Evolutionary conservation across 106 monocot genomes (phyloP).

Genomic region (Vanilla planifolia): DNA sequence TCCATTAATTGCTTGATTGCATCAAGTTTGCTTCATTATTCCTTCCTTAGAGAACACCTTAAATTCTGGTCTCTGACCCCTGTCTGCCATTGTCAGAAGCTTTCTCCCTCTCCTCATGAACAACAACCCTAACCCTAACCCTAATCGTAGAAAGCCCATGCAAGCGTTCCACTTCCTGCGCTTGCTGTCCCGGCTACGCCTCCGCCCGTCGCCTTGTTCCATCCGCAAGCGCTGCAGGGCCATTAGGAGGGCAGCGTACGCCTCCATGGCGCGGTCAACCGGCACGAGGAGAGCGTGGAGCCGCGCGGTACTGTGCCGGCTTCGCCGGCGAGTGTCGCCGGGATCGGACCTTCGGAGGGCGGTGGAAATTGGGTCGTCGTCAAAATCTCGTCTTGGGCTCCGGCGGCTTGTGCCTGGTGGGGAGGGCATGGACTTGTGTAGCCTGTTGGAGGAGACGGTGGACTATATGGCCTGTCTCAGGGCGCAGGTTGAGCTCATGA

Average conservation of each 20-base stretch:
- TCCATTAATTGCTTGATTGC: too few species aligned
- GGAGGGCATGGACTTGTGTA: slow-evolving; percentile 20
- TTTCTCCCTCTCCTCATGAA: neutral
- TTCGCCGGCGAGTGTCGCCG: neutral
- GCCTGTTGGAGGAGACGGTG: slow-evolving; percentile 38
- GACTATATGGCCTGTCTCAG: slow-evolving; percentile 31
- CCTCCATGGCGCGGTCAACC: slow-evolving; percentile 37
- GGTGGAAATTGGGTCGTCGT: too few species aligned
- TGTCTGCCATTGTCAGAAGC: slow-evolving; percentile 10
- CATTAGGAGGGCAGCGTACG: slow-evolving; percentile 44
- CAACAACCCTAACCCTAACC: slow-evolving; percentile 26
- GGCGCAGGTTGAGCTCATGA: slow-evolving; percentile 47
- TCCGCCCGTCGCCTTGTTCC: neutral
- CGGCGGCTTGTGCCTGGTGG: slow-evolving; percentile 44
- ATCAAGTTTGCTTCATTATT: neutral
- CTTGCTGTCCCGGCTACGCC: slow-evolving; percentile 25
- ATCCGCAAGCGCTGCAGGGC: slow-evolving; percentile 10
- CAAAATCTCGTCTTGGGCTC: too few species aligned
- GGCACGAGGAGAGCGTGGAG: slow-evolving; percentile 27
- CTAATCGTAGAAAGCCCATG: slow-evolving; percentile 21
- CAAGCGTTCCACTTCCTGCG: slow-evolving; percentile 38
- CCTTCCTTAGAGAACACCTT: neutral
- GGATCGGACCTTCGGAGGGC: neutral
- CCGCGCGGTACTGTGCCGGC: slow-evolving; percentile 25
- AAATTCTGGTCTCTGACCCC: neutral